These are phyloP conservation scores for Pythium volutum DNA, from an alignment of 352 stramenopile species.

Conservation along the genomic window DNA sequence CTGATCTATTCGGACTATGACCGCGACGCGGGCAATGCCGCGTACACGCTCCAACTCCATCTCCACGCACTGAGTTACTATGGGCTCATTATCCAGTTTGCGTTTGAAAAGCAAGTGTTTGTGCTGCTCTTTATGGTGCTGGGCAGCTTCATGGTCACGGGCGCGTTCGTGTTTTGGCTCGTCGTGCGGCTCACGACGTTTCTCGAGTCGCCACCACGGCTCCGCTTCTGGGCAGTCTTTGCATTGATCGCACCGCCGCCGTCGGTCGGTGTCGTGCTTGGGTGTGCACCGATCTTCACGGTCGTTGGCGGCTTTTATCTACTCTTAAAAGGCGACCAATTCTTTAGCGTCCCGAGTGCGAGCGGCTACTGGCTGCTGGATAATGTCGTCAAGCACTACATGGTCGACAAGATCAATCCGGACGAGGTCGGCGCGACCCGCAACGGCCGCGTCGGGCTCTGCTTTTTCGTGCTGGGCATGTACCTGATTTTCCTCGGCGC, in stretches of 20 bases:
- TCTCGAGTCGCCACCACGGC: conserved; percentile 87
- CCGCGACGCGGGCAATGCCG: conserved; percentile 74
- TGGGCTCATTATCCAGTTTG: conserved; percentile 95
- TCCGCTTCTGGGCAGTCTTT: conserved; percentile 92
- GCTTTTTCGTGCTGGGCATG: conserved; percentile 90
- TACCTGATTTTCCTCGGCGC: conserved; percentile 82
- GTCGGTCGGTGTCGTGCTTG: conserved; percentile 87
- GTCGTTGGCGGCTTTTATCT: conserved; percentile 68
- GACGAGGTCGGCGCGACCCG: conserved; percentile 53
- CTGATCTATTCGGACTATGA: conserved; percentile 94
- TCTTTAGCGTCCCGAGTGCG: conserved; percentile 25
- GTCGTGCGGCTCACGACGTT: conserved; percentile 90
- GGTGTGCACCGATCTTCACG: conserved; percentile 77
- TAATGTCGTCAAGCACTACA: conserved; percentile 84
- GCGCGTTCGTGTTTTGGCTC: conserved; percentile 87
- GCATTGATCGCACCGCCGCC: conserved; percentile 88
- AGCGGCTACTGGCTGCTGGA: conserved; percentile 80
- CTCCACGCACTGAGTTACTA: conserved; percentile 94
- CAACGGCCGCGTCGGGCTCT: conserved; percentile 90
- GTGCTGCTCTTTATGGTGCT: conserved; percentile 93
- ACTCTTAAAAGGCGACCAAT: conserved; percentile 60
- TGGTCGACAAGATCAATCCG: conserved; percentile 82
- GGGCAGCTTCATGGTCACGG: conserved; percentile 78
- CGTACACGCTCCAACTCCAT: conserved; percentile 92
- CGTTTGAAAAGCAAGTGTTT: conserved; percentile 92